phyloP scores from a whole-genome alignment of 2,329 filamentous ascomycete species.

The Macroventuria anomochaeta region DNA sequence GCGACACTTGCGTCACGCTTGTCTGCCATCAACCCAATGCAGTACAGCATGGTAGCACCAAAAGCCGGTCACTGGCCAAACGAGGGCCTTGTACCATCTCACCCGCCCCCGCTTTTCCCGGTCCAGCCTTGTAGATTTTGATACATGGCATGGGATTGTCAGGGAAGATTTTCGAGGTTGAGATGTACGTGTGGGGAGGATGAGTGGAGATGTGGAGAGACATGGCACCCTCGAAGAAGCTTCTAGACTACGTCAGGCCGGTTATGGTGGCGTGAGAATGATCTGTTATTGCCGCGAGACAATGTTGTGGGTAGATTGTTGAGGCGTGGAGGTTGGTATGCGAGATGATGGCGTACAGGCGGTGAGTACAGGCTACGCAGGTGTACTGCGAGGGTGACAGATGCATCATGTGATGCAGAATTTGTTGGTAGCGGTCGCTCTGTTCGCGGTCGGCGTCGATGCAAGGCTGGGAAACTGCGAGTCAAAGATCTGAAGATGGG shows the following conservation, averaged over 20 bases:
- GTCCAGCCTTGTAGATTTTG: slow-evolving; percentile 10
- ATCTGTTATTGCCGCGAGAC: not conserved
- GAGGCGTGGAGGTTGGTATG: slow-evolving; percentile 6
- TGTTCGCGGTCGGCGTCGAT: not conserved
- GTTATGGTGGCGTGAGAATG: slow-evolving; percentile 4
- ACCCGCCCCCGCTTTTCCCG: slow-evolving; percentile 14
- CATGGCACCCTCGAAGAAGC: not conserved
- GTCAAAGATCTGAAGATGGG: not conserved
- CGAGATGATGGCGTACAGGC: slow-evolving; percentile 10
- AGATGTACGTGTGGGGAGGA: not conserved
- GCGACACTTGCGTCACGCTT: slow-evolving; percentile 13
- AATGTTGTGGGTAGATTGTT: slow-evolving; percentile 11
- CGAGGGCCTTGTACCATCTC: slow-evolving; percentile 2
- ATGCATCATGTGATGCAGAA: slow-evolving; percentile 5
- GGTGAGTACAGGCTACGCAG: slow-evolving; percentile 8
- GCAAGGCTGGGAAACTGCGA: not conserved
- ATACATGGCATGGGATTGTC: slow-evolving; percentile 2
- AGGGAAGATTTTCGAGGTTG: not conserved
- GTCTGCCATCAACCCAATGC: slow-evolving; percentile 7
- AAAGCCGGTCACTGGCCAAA: slow-evolving; percentile 9
- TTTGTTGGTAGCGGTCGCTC: not conserved
- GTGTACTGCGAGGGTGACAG: slow-evolving; percentile 1
- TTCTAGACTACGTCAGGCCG: slow-evolving; percentile 3
- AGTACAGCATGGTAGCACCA: slow-evolving; percentile 10
- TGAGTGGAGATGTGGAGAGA: not conserved